These are phyloP conservation scores for Bombardia bombarda DNA, from an alignment of 495 filamentous ascomycete genomes.

Conservation along the genomic window DNA sequence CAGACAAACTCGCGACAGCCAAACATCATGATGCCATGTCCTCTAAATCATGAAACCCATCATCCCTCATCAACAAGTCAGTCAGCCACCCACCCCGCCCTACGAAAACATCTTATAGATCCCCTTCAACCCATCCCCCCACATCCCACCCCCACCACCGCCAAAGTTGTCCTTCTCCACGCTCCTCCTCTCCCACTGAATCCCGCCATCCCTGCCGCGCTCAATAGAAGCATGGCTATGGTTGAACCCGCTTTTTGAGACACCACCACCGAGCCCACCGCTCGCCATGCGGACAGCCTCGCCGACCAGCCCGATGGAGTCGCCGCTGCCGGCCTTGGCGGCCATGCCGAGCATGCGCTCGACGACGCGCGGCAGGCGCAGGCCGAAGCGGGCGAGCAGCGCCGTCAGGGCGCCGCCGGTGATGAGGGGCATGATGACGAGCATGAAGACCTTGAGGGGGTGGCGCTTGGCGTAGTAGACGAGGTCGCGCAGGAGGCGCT, in stretches of 20 bases:
- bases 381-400: conserved; percentile 64
- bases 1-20: no score
- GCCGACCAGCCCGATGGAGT: conserved; percentile 43
- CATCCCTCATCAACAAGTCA: no score
- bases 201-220: conserved; percentile 21
- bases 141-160: conserved; percentile 22
- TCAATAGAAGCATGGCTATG: conserved; percentile 12
- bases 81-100: no score
- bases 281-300: conserved; percentile 40
- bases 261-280: conserved; percentile 8
- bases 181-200: conserved; percentile 35
- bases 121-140: conserved; percentile 44
- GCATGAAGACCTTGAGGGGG: conserved; percentile 75
- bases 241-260: no score
- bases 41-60: no score
- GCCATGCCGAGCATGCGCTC: conserved; percentile 48
- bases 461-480: conserved; percentile 67
- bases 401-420: conserved; percentile 70
- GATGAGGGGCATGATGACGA: conserved; percentile 77
- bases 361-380: conserved; percentile 57
- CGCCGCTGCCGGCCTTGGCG: conserved; percentile 43
- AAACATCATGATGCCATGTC: no score
- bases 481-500: conserved; percentile 65
- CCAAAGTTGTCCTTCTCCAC: conserved; percentile 24
- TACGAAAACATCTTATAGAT: conserved; percentile 60